Evolutionary conservation across 2,329 filamentous ascomycete genomes (phyloP).

Genomic region (Aspergillus persii): DNA sequence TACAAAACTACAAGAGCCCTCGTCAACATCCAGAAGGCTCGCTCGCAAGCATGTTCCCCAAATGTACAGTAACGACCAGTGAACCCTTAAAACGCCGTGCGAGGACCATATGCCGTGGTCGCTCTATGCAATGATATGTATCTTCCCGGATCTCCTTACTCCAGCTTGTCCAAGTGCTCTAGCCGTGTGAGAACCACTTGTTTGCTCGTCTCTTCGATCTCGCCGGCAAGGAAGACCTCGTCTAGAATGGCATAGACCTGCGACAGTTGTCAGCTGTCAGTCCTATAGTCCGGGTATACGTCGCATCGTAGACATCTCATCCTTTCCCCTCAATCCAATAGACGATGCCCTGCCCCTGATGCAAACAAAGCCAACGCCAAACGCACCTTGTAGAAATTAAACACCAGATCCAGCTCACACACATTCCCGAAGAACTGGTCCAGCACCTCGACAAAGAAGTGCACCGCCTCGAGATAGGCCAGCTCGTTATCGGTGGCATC

Average conservation of each 20-base stretch:
- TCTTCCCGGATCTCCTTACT: conserved; percentile 51
- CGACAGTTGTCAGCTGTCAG: conserved; percentile 12
- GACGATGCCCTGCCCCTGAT: neutral
- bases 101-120: conserved; percentile 18
- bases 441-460: conserved; percentile 98
- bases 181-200: conserved; percentile 92
- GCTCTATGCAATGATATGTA: conserved; percentile 16
- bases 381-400: conserved; percentile 67
- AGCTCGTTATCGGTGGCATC: conserved; percentile 99
- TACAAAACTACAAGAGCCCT: neutral
- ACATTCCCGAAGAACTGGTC: conserved; percentile 99
- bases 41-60: conserved; percentile 1
- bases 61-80: conserved; percentile 4
- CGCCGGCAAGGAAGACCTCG: conserved; percentile 94
- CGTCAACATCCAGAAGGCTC: neutral
- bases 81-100: conserved; percentile 19
- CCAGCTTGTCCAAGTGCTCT: conserved; percentile 94
- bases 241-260: conserved; percentile 96
- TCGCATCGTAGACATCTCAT: neutral
- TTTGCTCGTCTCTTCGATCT: conserved; percentile 98
- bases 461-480: conserved; percentile 93
- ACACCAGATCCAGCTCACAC: conserved; percentile 88
- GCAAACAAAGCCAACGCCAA: neutral
- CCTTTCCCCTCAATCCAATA: neutral
- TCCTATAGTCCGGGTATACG: neutral